A percentile compares a stretch with the other conserved stretches of the same genome.
phyloP scores from a whole-genome alignment of 164 flowering plant species.

The Kalanchoe fedtschenkoi region DNA sequence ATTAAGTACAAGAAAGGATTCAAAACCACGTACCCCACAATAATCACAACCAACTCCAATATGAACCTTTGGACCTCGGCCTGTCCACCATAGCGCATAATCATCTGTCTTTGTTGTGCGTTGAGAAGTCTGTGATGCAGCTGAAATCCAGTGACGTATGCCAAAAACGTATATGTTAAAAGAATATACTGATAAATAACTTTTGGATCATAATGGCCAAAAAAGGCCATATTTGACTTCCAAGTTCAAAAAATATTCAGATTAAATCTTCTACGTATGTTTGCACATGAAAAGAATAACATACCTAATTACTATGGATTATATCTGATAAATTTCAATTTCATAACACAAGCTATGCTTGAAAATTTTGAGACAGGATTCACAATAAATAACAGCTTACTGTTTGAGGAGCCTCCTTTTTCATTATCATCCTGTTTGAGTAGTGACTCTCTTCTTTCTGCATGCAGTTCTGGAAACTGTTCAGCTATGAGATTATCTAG shows the following conservation, averaged over 20 bases:
- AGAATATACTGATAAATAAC: not conserved
- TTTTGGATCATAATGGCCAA: not conserved
- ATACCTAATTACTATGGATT: no score
- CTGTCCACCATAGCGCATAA: constrained; percentile 16
- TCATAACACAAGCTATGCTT: no score
- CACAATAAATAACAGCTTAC: constrained; percentile 24
- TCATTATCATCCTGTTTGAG: constrained; percentile 15
- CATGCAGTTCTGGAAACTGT: constrained; percentile 48
- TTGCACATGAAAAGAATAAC: no score
- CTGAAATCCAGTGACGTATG: not conserved
- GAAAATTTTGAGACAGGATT: no score
- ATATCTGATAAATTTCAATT: no score
- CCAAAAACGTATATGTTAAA: not conserved
- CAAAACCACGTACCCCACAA: constrained; percentile 58
- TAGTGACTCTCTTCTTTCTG: constrained; percentile 26
- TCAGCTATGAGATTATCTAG: constrained; percentile 58
- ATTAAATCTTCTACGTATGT: not conserved
- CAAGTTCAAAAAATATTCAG: not conserved
- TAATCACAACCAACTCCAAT: constrained; percentile 62
- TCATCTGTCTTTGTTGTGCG: constrained; percentile 13
- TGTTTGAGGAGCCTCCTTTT: constrained; percentile 16
- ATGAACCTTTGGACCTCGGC: constrained; percentile 29
- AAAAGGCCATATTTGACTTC: not conserved
- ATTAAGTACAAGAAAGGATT: not conserved
- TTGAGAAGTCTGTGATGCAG: not conserved